Evolutionary conservation across 257 asterid species (phyloP), one percentile per base, ranked within the genome.

Genomic region (Lycium ferocissimum): DNA sequence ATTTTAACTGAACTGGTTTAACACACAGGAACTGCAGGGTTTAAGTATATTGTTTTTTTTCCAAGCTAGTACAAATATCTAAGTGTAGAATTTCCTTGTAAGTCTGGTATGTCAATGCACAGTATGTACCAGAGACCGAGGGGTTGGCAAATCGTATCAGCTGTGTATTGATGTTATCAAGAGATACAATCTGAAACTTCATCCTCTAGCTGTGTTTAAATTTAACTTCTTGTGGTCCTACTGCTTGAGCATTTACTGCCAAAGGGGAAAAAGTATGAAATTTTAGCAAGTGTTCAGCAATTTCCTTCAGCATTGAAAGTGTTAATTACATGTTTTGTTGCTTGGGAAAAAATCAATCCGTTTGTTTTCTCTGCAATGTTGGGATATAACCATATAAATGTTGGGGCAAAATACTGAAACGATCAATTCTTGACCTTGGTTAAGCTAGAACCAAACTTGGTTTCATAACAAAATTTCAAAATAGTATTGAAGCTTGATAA

Each of bases 21-120:
- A 72, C 56, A 18, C 15, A n/a, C 58, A 18, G 80, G 1, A 72
- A 14, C 17, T 18, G 18, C 14, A 9, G 80, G 57, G 80, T 0
- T 14, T 8, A 59, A 59, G 65, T 11, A 72, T 20, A 45, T 5
- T 18, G 6, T 45, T n/a, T 72, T 70, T 43, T 43, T 18, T 26
- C 33, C 17, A 20, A 73, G 57, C 58, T 73, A 73, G 59, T 73
- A 58, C 80, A n/a, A 65, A 45, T 73, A n/a, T 72, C n/a, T 10
- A 12, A n/a, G 13, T 73, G 38, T n/a, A 73, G 12, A n/a, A 45
- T 73, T 73, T 45, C 59, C 80, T n/a, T 43, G 18, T 5, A 45
- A 73, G 58, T 20, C 33, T 75, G 59, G 20, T 49, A 47, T 75
- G 61, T 73, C 80, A 47, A 12, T 75, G 49, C 6, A 20, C n/a